Percentiles rank a stretch among this genome's conserved stretches.
Evolutionary conservation across 75 land plant genomes (phyloP).

Genomic region (Pinus taeda): DNA sequence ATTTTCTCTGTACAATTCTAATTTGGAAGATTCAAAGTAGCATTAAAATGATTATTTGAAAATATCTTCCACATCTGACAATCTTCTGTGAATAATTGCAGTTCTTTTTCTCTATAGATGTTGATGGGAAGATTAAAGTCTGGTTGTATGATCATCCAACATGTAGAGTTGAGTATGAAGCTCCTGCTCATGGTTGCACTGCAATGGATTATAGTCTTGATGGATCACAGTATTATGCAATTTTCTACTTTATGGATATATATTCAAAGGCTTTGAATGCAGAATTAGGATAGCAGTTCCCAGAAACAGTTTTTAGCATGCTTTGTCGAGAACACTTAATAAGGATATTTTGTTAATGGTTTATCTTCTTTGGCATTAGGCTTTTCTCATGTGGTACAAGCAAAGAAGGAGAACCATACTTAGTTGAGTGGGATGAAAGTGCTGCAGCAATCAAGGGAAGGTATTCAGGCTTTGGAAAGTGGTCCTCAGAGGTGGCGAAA

Average conservation of each 20-base stretch:
- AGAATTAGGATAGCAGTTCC: not conserved
- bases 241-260: not conserved
- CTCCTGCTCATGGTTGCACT: conserved; percentile 86
- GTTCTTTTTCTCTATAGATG: conserved; percentile 93
- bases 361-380: conserved; percentile 23
- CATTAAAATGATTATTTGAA: too few species aligned
- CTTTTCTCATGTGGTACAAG: conserved; percentile 74
- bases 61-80: too few species aligned
- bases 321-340: not conserved
- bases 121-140: conserved; percentile 92
- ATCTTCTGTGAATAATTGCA: conserved; percentile 21
- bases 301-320: not conserved
- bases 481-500: conserved; percentile 47
- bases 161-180: conserved; percentile 87
- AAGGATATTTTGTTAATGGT: not conserved
- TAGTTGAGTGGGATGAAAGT: conserved; percentile 80
- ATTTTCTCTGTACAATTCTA: too few species aligned
- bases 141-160: conserved; percentile 82
- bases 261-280: not conserved
- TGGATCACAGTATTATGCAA: conserved; percentile 61
- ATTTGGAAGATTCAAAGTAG: not conserved
- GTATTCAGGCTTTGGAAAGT: conserved; percentile 50
- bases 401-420: conserved; percentile 60
- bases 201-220: conserved; percentile 96
- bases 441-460: conserved; percentile 60